A percentile compares a stretch with the other conserved stretches of the same genome.
These are phyloP conservation scores for Diversispora eburnea DNA, from an alignment of 192 early-diverging fungal genomes.

Conservation along the genomic window DNA sequence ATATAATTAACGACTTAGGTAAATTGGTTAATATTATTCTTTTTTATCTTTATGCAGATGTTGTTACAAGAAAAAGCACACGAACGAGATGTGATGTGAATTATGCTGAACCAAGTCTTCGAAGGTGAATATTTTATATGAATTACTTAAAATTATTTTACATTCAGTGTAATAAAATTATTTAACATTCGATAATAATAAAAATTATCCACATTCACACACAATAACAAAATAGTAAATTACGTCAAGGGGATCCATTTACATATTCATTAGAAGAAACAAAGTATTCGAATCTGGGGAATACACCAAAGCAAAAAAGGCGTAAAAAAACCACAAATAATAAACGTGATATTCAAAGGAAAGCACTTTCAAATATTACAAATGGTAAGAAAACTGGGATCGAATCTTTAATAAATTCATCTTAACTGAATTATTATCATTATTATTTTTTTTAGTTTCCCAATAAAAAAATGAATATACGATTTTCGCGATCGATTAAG, in stretches of 20 bases:
- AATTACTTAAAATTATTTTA: neutral
- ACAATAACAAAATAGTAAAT: slow-evolving; percentile 17
- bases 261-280: slow-evolving; percentile 7
- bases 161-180: neutral
- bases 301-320: neutral
- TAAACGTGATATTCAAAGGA: neutral
- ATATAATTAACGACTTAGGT: neutral
- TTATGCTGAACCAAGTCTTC: slow-evolving; percentile 24
- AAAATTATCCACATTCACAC: neutral
- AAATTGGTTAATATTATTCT: neutral
- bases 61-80: neutral
- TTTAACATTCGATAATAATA: neutral
- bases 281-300: neutral
- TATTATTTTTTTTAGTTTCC: too few relatives aligned
- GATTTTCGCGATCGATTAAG: too few relatives aligned
- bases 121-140: neutral
- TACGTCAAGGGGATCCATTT: slow-evolving; percentile 21
- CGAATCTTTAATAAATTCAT: too few relatives aligned
- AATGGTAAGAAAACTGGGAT: neutral
- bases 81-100: neutral
- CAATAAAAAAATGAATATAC: too few relatives aligned
- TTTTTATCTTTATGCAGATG: neutral
- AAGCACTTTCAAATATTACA: slow-evolving; percentile 21
- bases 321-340: neutral
- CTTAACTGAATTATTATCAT: too few relatives aligned